phyloP scores from a whole-genome alignment of 345 rosid genomes.

The Salix udensis region DNA sequence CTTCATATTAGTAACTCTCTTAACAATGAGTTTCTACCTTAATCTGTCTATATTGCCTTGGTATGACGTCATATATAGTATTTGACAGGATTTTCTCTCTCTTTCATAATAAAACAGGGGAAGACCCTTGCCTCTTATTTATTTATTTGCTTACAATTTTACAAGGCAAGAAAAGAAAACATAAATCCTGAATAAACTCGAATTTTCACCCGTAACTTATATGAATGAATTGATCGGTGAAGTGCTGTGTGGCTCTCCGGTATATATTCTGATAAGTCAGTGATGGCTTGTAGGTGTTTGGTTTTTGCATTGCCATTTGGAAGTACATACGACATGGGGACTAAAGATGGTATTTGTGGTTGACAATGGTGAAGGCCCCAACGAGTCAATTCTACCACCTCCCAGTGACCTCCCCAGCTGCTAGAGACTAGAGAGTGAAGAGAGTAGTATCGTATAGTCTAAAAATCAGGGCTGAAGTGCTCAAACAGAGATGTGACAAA shows the following conservation, averaged over 20 bases:
- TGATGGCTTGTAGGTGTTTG: constrained; percentile 28
- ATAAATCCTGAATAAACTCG: neutral
- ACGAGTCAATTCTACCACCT: constrained; percentile 33
- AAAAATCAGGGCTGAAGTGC: neutral
- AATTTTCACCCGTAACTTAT: neutral
- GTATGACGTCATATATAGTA: neutral
- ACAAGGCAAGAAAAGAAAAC: neutral
- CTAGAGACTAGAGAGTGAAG: constrained; percentile 1
- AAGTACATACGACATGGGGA: constrained; percentile 46
- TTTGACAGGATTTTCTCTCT: neutral
- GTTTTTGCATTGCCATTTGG: constrained; percentile 44
- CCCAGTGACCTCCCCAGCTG: constrained; percentile 37
- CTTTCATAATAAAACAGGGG: neutral
- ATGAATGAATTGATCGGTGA: neutral
- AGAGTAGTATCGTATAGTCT: neutral
- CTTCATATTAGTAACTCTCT: neutral
- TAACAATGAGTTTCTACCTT: neutral
- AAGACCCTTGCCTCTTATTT: neutral
- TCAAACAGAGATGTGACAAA: neutral
- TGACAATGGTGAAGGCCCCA: constrained; percentile 37
- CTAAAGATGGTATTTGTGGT: constrained; percentile 43
- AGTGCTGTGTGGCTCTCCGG: neutral
- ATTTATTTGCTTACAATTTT: neutral
- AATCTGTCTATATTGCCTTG: neutral
- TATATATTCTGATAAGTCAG: neutral